phyloP scores from a whole-genome alignment of 495 filamentous ascomycete genomes.

The Penicillium coffeae region DNA sequence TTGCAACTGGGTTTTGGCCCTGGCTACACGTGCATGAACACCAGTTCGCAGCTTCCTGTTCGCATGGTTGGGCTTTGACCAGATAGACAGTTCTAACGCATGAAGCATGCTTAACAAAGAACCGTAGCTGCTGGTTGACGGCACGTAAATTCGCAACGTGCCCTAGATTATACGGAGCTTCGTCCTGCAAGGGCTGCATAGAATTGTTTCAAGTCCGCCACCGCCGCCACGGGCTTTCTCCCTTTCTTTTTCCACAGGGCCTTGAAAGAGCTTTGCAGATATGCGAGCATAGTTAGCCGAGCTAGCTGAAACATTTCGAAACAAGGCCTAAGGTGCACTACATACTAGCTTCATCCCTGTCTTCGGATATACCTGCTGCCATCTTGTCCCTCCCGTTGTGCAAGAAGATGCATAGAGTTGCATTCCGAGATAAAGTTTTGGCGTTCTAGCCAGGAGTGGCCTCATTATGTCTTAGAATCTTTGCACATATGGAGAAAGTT shows the following conservation, averaged over 20 bases:
- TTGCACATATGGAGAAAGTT: no score
- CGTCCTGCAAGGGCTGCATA: constrained; percentile 8
- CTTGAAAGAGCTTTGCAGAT: neutral
- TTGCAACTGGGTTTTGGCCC: neutral
- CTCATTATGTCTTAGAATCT: no score
- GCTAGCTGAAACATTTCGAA: neutral
- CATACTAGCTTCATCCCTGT: neutral
- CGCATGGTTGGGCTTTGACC: neutral
- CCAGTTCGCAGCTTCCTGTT: constrained; percentile 16
- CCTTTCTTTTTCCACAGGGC: neutral
- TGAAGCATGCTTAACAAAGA: no score
- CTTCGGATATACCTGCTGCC: neutral
- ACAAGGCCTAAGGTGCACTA: neutral
- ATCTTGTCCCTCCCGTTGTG: neutral
- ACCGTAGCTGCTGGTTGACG: neutral
- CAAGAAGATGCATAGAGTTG: neutral
- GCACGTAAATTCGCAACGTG: neutral
- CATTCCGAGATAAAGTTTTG: neutral
- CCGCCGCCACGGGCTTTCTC: neutral
- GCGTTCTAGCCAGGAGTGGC: neutral
- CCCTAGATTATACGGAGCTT: neutral
- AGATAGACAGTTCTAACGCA: no score
- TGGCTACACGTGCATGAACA: constrained; percentile 23
- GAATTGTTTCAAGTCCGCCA: constrained; percentile 1
- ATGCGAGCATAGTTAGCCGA: no score